Evolutionary conservation across 2,329 filamentous ascomycete genomes (phyloP).

Genomic region (Beauveria australis): DNA sequence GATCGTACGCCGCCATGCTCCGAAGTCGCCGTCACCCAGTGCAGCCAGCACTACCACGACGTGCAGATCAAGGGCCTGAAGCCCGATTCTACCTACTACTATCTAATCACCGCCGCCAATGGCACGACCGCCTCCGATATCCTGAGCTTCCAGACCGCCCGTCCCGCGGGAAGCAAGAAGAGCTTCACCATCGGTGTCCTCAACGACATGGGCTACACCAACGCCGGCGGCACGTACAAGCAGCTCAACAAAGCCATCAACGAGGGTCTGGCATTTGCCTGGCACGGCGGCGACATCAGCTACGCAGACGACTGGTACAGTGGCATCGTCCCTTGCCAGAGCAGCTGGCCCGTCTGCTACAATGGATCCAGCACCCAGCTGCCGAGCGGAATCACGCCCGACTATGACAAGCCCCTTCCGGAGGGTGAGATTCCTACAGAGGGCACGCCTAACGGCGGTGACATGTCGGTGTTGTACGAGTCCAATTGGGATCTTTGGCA

Average conservation of each 20-base stretch:
- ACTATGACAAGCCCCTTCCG: slow-evolving; percentile 36
- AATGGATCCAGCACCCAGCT: slow-evolving; percentile 36
- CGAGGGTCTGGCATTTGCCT: slow-evolving; percentile 40
- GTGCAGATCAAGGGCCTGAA: slow-evolving; percentile 34
- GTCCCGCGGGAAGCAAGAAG: slow-evolving; percentile 30
- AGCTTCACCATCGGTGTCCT: slow-evolving; percentile 38
- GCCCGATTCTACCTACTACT: slow-evolving; percentile 41
- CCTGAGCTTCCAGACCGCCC: slow-evolving; percentile 38
- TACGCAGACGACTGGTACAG: slow-evolving; percentile 44
- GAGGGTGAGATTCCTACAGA: slow-evolving; percentile 36
- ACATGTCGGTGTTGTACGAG: slow-evolving; percentile 41
- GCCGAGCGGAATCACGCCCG: slow-evolving; percentile 29
- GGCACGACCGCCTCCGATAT: slow-evolving; percentile 39
- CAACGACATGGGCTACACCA: slow-evolving; percentile 48
- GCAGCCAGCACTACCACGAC: slow-evolving; percentile 44
- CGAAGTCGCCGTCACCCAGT: slow-evolving; percentile 36
- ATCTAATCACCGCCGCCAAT: slow-evolving; percentile 39
- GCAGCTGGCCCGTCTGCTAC: slow-evolving; percentile 42
- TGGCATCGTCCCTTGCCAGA: slow-evolving; percentile 40
- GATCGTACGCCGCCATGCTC: slow-evolving; percentile 44
- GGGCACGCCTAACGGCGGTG: slow-evolving; percentile 37
- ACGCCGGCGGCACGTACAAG: slow-evolving; percentile 38
- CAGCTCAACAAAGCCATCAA: slow-evolving; percentile 31
- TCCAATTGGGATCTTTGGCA: slow-evolving; percentile 45
- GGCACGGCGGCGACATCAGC: slow-evolving; percentile 44